Base-by-base conservation (phyloP, 192 early-diverging fungal genomes). In the Phlyctochytrium arcticum region DNA sequence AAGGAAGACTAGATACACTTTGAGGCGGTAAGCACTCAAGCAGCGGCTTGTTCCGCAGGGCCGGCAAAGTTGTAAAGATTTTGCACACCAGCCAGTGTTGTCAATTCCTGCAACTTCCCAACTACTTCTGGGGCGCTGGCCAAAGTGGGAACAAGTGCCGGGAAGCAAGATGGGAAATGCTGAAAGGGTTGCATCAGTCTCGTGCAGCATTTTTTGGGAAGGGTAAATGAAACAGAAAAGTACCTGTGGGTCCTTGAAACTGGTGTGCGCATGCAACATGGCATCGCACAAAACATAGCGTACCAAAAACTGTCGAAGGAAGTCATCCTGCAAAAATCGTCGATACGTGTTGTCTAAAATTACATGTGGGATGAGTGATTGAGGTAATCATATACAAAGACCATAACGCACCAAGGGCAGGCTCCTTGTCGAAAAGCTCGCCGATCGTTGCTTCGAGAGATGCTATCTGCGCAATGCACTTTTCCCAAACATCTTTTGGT, bases 271-370 rank as follows among this genome's bases (percentile, higher is more conserved):
- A 24, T 76, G 78, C 42, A 97, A 68, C 26, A 95, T 68, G 4
- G 79, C 79, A 51, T 79, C 77, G 63, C 85, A 88, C 17, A 97
- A 37, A 0, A 93, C 87, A 71, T 89, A 94, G 24, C 93, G 85
- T 6, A 90, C 83, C 36, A 95, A 79, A 63, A 98, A 89, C 65
- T 93, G 92, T 29, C 91, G 80, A 67, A 98, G 68, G 71, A 96
- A 98, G 50, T 93, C 93, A 73, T 97, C 96, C 48, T 89, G 78
- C 53, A 96, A 65, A 73, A 98, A 98, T 51, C 75, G 64, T 46
- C 79, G 80, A 66, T 77, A 73, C n/a, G 76, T 46, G 58, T 85
- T 84, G 65, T 86, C 83, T 86, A 36, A 3, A 34, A 72, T 48
- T 27, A n/a, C 26, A 66, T 48, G 53, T 2, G 29, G 12, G 36